Base-by-base conservation (phyloP, 1,284 basidiomycete genomes). In the Rhodotorula sp. region DNA sequence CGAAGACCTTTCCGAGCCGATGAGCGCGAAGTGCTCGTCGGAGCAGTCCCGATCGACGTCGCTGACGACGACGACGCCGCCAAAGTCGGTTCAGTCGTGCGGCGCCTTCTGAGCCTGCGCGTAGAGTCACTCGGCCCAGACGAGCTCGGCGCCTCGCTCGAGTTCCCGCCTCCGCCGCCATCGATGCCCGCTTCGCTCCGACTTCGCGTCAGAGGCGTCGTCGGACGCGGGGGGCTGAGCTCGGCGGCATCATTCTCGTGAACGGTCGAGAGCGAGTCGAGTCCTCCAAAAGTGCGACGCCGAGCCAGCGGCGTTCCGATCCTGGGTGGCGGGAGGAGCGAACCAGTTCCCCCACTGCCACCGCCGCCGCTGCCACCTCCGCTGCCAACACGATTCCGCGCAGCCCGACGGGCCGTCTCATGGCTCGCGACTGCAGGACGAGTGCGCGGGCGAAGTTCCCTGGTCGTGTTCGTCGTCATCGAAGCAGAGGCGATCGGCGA, bases 271-370 rank as follows among this genome's bases (percentile, higher is more conserved):
- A 65, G 56, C 17, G 57, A 30, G 6, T 37, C 24, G 30, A 57
- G 46, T 1, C 64, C 64, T 30, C 48, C 57, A 4, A 65, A 44
- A 1, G 57, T 65, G 37, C 64, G 57, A 8, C 64, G 56, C 18
- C 64, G 64, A 4, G 29, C 26, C 29, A 48, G 30, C 26, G 46
- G n/a, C 8, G 26, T 17, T 8, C 18, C 46, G 59, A 22, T n/a
- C 24, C 14, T 44, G 37, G 7, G n/a, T 20, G 58, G 45, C 10
- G 58, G 10, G 45, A 7, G 44, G 22, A 2, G 20, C 20, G 29
- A 3, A 15, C 10, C 17, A 54, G 29, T 44, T 20, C 30, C n/a
- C n/a, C n/a, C n/a, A n/a, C n/a, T n/a, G n/a, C n/a, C n/a, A n/a
- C n/a, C 30, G 30, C 30, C 17, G 14, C 46, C 60, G 30, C 46